Base-by-base conservation (phyloP, 352 stramenopile species). In the Phytophthora hibernalis region DNA sequence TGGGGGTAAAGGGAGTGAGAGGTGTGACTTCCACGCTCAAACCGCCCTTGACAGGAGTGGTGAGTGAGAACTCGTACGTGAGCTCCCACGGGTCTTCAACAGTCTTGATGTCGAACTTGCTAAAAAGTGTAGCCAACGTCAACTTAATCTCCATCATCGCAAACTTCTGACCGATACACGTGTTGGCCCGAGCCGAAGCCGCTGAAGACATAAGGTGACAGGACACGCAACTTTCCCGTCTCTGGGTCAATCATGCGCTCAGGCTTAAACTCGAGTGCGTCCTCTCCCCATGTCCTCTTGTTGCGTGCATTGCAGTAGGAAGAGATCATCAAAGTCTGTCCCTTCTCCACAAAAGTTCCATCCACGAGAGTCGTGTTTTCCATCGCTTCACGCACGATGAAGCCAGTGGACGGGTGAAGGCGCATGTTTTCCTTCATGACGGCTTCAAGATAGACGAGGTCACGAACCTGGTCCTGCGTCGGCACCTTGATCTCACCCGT, bases 141-240 rank as follows among this genome's bases (percentile, higher is more conserved):
- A 87, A 61, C 63, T 89, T 90, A 58, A 90, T 84, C 68, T 90
- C 76, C 62, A 85, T 74, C 54, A 82, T 72, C 24, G 81, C 81
- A 15, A 88, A 79, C 44, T 77, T 74, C 50, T 68, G 61, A 5
- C 85, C 85, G 21, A 93, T 68, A 44, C 37, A 82, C 70, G 54
- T 85, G 77, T n/a, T 72, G 74, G 0, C 82, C 83, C 6, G 76
- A 70, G 8, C 83, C 69, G 38, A 92, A 93, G n/a, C 42, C 65
- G 26, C 64, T 74, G 42, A 70, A 77, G 6, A 58, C 42, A 48
- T 56, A 75, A 1, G 70, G 70, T 0, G 65, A 78, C 3, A 75
- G 35, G 13, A 69, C 56, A 5, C 47, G 55, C 12, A 80, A 57
- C 38, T 82, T 87, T 18, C 61, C 66, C 2, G 70, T 85, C 4